phyloP scores from a whole-genome alignment of 176 grass and related monocot species.

The Lolium perenne region DNA sequence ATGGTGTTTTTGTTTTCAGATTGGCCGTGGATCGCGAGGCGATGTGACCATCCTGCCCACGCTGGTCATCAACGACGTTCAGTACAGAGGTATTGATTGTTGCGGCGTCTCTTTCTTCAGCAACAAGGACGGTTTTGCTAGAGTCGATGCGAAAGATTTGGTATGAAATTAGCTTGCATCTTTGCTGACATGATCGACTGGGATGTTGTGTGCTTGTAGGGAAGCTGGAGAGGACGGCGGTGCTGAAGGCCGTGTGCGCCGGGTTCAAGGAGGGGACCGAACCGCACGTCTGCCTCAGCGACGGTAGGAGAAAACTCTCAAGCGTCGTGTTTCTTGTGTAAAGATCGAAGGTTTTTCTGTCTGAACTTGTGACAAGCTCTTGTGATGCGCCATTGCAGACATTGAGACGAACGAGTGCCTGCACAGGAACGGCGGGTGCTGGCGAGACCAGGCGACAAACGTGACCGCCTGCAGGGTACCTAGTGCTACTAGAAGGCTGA shows the following conservation, averaged over 20 bases:
- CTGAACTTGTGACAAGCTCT: not conserved
- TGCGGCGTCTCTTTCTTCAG: not conserved
- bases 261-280: conserved; percentile 94
- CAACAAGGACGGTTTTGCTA: too few relatives aligned
- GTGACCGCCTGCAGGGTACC: conserved; percentile 84
- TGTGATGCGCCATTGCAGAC: conserved; percentile 37
- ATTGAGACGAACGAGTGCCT: conserved; percentile 92
- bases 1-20: too few relatives aligned
- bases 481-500: not conserved
- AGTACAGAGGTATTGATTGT: conserved; percentile 79
- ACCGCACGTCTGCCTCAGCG: conserved; percentile 84
- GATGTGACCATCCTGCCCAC: conserved; percentile 97
- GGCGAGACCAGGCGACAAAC: conserved; percentile 65
- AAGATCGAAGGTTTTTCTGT: not conserved
- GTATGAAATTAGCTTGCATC: not conserved
- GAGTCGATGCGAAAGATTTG: not conserved
- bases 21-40: conserved; percentile 71
- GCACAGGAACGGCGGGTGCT: conserved; percentile 82
- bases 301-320: conserved; percentile 31
- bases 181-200: not conserved
- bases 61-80: conserved; percentile 91
- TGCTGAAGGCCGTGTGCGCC: conserved; percentile 92
- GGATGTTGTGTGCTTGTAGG: conserved; percentile 30
- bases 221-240: conserved; percentile 84
- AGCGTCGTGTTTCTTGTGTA: too few relatives aligned